These are phyloP conservation scores for Irpex lacteus DNA, from an alignment of 1,284 basidiomycete species.

Conservation along the genomic window DNA sequence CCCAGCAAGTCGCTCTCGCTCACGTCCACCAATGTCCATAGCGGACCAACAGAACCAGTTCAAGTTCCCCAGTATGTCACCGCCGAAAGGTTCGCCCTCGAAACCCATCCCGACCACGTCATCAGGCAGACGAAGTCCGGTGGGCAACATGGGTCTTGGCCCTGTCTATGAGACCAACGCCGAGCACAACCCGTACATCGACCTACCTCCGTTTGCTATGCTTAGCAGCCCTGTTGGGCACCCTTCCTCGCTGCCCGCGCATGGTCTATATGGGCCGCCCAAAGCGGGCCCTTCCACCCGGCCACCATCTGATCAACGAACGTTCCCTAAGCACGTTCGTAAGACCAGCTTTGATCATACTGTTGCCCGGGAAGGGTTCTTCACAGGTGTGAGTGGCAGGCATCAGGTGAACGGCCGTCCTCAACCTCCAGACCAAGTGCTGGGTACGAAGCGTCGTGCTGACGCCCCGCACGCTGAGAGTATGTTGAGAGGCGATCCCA, in stretches of 20 bases:
- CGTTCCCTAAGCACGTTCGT: constrained; percentile 79
- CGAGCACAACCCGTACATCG: constrained; percentile 22
- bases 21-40: constrained; percentile 55
- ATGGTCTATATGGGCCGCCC: constrained; percentile 55
- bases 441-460: constrained; percentile 72
- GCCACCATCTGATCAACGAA: constrained; percentile 41
- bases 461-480: constrained; percentile 74
- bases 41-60: constrained; percentile 31
- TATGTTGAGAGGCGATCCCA: constrained; percentile 72
- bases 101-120: constrained; percentile 52
- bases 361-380: constrained; percentile 63
- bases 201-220: constrained; percentile 36
- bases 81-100: constrained; percentile 36
- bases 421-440: constrained; percentile 54
- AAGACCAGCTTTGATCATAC: constrained; percentile 95
- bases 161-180: constrained; percentile 55
- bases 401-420: constrained; percentile 80
- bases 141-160: constrained; percentile 30
- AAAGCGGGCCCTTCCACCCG: constrained; percentile 39
- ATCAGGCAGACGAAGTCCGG: constrained; percentile 47
- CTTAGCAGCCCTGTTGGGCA: constrained; percentile 52
- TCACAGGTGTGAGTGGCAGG: constrained; percentile 56
- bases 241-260: constrained; percentile 66
- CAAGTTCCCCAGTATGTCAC: constrained; percentile 31
- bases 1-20: constrained; percentile 70